These are phyloP conservation scores for Thymus mandschuricus DNA, from an alignment of 257 asterid genomes.

Conservation along the genomic window DNA sequence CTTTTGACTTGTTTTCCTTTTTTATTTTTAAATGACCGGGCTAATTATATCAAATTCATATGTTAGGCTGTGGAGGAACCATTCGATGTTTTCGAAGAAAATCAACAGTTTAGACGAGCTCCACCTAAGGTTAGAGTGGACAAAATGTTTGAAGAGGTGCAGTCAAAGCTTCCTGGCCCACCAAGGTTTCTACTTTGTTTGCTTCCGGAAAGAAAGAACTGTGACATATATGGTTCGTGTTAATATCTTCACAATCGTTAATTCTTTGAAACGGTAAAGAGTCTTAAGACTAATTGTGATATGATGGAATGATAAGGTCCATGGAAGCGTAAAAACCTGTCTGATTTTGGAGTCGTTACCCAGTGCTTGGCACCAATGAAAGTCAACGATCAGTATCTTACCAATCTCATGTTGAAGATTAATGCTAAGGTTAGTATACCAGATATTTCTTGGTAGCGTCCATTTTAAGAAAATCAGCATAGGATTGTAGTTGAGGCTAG, in stretches of 20 bases:
- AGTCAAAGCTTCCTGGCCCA: slow-evolving; percentile 70
- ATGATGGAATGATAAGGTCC: slow-evolving; percentile 56
- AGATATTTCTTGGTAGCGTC: neutral
- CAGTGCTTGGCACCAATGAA: slow-evolving; percentile 81
- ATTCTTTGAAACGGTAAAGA: neutral
- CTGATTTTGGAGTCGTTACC: slow-evolving; percentile 81
- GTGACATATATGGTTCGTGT: slow-evolving; percentile 75
- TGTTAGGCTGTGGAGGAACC: slow-evolving; percentile 63
- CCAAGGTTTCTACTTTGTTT: slow-evolving; percentile 81
- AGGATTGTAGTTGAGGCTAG: neutral
- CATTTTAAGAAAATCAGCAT: neutral
- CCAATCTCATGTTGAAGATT: slow-evolving; percentile 76
- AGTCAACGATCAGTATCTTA: slow-evolving; percentile 77
- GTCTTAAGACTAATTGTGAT: neutral
- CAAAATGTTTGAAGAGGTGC: slow-evolving; percentile 70
- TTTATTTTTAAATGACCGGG: neutral
- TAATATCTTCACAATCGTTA: slow-evolving; percentile 4
- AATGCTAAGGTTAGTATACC: slow-evolving; percentile 78
- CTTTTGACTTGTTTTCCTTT: slow-evolving; percentile 3
- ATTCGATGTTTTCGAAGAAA: slow-evolving; percentile 62
- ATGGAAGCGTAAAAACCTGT: slow-evolving; percentile 77
- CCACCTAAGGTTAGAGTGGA: slow-evolving; percentile 80
- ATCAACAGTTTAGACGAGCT: slow-evolving; percentile 61
- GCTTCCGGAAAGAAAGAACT: slow-evolving; percentile 84
- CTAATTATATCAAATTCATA: neutral